Base-by-base conservation (phyloP, 1,284 basidiomycete genomes). In the Ustilago loliicola region DNA sequence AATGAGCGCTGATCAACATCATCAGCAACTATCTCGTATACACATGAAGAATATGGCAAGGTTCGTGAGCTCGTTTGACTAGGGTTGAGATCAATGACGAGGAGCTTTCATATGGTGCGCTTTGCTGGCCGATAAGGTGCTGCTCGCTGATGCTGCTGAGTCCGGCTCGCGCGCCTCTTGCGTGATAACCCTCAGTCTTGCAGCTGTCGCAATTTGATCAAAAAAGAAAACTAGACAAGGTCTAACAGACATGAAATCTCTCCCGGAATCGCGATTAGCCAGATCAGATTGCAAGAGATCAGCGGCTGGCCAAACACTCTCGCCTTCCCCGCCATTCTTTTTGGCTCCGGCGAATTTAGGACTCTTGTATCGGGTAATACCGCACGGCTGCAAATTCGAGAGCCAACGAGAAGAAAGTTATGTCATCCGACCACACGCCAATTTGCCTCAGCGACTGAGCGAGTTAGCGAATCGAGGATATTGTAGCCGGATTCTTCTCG, bases 291-390 rank as follows among this genome's bases (percentile, higher is more conserved):
- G 40, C 17, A 4, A 42, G n/a, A 42, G 40, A 42, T 15, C 32
- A 6, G 5, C 11, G 32, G 32, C 32, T 47, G 45, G 19, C 25
- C 17, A 32, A 52, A 32, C 27, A 32, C 50, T 19, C 27, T 52
- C 11, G 52, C 32, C 52, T 54, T 54, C 32, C 32, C 52, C 52
- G 52, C 52, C 52, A 36, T 54, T 54, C 52, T 54, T 54, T 36
- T 17, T 32, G 25, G 50, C 50, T 54, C 19, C 52, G 52, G 52
- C 32, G 52, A 54, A 54, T 54, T 54, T 54, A 54, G 52, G 52
- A 11, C n/a, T 36, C 21, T 3, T 11, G 32, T 32, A 54, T 32
- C 32, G 34, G 52, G 52, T 50, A 50, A 50, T 50, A 50, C 27
- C 48, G 48, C 48, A 27, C 48, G 17, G 27, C 48, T 29, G 11